These are phyloP conservation scores for Neofusicoccum ribis DNA, from an alignment of 2,329 filamentous ascomycete genomes.

Conservation along the genomic window DNA sequence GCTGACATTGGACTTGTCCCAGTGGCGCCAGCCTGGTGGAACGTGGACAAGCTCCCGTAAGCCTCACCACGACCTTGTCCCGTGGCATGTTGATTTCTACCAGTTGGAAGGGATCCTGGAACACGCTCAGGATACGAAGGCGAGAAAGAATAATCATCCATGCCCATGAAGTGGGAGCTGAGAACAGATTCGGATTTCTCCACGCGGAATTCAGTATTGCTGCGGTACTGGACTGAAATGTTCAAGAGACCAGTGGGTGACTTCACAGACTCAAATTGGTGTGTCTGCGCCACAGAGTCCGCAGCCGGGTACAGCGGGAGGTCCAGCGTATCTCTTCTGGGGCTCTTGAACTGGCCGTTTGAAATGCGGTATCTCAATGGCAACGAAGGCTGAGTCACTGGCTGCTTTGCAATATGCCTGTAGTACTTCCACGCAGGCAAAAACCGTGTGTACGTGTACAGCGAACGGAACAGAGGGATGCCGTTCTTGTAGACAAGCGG, in stretches of 20 bases:
- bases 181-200: constrained; percentile 88
- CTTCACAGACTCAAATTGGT: constrained; percentile 79
- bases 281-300: constrained; percentile 64
- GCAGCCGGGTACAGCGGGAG: constrained; percentile 64
- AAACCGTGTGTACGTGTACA: constrained; percentile 80
- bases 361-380: constrained; percentile 79
- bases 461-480: constrained; percentile 87
- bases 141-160: constrained; percentile 83
- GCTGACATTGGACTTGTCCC: constrained; percentile 86
- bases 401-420: constrained; percentile 70
- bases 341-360: constrained; percentile 56
- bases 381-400: constrained; percentile 61
- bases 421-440: constrained; percentile 86
- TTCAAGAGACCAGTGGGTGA: constrained; percentile 83
- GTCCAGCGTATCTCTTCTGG: constrained; percentile 67
- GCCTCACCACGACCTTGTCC: constrained; percentile 70
- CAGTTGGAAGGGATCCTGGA: constrained; percentile 73
- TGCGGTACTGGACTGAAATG: constrained; percentile 80
- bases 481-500: constrained; percentile 96
- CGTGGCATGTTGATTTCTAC: constrained; percentile 50
- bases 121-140: constrained; percentile 70
- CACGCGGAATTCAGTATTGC: constrained; percentile 85
- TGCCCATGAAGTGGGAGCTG: constrained; percentile 89
- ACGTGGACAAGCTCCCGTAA: constrained; percentile 88
- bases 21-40: constrained; percentile 73